Base-by-base conservation (phyloP, 441 rosid genomes). In the Aquilaria agallochum region DNA sequence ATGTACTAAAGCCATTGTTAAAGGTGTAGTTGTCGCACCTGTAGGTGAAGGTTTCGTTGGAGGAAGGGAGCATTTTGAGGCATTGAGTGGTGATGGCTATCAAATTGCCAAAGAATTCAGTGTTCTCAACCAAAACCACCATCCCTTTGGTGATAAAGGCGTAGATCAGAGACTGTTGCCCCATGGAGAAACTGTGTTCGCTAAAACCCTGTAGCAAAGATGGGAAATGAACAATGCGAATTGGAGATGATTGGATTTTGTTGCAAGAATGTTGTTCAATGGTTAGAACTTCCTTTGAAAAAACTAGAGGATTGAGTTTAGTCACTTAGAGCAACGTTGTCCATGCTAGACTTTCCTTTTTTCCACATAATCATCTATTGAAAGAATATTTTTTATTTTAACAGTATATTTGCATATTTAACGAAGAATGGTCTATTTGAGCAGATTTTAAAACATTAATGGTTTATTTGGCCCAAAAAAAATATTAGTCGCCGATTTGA, bases 21-120 rank as follows among this genome's bases (percentile, higher is more conserved):
- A 85, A 82, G 67, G 90, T 85, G 72, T 82, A 87, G 51, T 83
- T 86, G 45, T 85, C 90, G 86, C 90, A 85, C 79, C 68, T 78
- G 72, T 80, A 85, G 31, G 91, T 85, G 78, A 82, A 85, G 77
- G 78, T 85, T 72, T 73, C 78, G 73, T 79, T 78, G 60, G 68
- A 67, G 14, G 91, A 73, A 11, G 88, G 91, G 27, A 85, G 91
- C 58, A 82, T 85, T 74, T 80, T 86, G 33, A 85, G 88, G 55
- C 91, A 85, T 78, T 85, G 91, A 11, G 76, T 74, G 33, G 91
- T 88, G 59, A 85, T 72, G 67, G 74, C 44, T 34, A 80, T 74
- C 80, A 85, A 85, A 65, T 83, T 85, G 1, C 91, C 88, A 59
- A 77, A 69, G 69, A 85, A 85, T 66, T 85, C 91, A 20, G 88